Conservation (phyloP, 345 rosid genomes). For the Hibiscus tridactylites region DNA sequence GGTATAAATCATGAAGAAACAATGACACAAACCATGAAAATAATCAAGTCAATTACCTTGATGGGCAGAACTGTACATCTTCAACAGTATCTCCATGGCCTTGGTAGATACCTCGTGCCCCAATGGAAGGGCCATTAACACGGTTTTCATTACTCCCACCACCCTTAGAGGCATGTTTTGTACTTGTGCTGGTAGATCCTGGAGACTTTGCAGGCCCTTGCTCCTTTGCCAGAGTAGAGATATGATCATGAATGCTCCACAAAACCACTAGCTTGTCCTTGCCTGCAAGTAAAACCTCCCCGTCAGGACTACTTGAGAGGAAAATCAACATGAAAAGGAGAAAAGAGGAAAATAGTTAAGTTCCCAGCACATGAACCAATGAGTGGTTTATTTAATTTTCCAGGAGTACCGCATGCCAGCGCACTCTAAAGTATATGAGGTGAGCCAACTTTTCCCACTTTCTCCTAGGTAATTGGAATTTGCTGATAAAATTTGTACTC, state of each 20-base stretch:
- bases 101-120: conserved; percentile 44
- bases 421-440: not conserved
- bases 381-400: not conserved
- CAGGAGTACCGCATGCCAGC: not conserved
- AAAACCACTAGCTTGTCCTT: conserved; percentile 52
- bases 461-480: not conserved
- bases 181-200: conserved; percentile 27
- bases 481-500: not conserved
- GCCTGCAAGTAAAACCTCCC: conserved; percentile 27
- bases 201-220: conserved; percentile 31
- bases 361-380: not conserved
- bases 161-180: conserved; percentile 34
- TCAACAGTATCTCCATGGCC: conserved; percentile 65
- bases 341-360: not conserved
- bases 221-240: conserved; percentile 36
- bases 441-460: not conserved
- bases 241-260: conserved; percentile 63
- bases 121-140: conserved; percentile 35
- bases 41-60: conserved; percentile 34
- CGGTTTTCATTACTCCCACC: too few relatives aligned
- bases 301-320: not conserved
- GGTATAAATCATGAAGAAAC: not conserved
- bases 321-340: conserved; percentile 5
- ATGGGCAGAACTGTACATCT: conserved; percentile 61
- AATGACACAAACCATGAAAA: not conserved